A percentile compares a stretch with the other conserved stretches of the same genome.
phyloP scores from a whole-genome alignment of 257 asterid genomes.

The Phtheirospermum japonicum region DNA sequence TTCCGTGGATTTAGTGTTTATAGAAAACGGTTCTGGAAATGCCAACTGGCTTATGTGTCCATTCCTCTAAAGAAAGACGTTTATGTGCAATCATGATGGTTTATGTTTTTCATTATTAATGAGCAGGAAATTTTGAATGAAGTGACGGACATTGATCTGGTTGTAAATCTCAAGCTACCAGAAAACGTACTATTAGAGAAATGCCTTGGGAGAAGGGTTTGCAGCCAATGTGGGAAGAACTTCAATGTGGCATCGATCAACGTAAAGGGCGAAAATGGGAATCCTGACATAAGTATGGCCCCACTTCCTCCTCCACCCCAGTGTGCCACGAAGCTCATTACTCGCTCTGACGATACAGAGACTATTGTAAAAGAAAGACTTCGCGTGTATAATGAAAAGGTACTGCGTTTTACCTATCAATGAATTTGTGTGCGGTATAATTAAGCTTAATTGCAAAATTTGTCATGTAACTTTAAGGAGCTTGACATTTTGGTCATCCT shows the following conservation, averaged over 20 bases:
- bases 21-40: not conserved
- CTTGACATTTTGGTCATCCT: too few relatives aligned
- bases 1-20: not conserved
- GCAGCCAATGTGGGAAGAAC: constrained; percentile 89
- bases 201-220: constrained; percentile 94
- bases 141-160: constrained; percentile 89
- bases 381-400: constrained; percentile 76
- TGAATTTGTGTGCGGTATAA: not conserved
- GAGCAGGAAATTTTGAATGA: constrained; percentile 85
- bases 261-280: constrained; percentile 81
- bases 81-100: constrained; percentile 8
- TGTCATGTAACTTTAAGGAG: too few relatives aligned
- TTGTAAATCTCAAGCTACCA: constrained; percentile 94
- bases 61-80: constrained; percentile 9
- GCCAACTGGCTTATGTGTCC: not conserved
- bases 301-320: constrained; percentile 86
- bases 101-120: constrained; percentile 1
- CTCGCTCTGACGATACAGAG: constrained; percentile 95
- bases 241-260: constrained; percentile 85
- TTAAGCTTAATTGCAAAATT: not conserved
- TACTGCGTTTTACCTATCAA: constrained; percentile 24
- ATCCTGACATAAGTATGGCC: constrained; percentile 80
- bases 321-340: constrained; percentile 75
- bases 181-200: constrained; percentile 81
- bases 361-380: constrained; percentile 81